Base-by-base conservation (phyloP, 192 early-diverging fungal genomes). In the Coemansia sp. region DNA sequence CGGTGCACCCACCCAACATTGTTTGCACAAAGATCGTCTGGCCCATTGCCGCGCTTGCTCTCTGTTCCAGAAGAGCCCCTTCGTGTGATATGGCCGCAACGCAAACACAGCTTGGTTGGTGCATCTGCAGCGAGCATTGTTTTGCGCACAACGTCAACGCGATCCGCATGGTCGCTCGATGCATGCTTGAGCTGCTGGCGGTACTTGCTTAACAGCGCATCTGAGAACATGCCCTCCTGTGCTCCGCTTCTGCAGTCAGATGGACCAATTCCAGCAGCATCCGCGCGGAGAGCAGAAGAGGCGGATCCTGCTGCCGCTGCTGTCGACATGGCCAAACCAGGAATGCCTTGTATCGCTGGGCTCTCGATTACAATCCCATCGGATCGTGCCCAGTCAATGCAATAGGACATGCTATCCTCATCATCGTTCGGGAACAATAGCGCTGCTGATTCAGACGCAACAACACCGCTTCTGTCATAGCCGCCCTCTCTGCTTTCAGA, bases 331-430 rank as follows among this genome's bases (percentile, higher is more conserved):
- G 63, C 67, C 37, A 55, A 36, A 54, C 55, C 40, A 12, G 65
- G 61, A 21, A 67, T 59, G 13, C 74, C 68, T 7, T 68, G 54
- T 1, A 47, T 10, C 4, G 41, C 19, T 9, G 76, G 40, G 39
- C 70, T 48, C 49, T 76, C 68, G 21, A 82, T 68, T 2, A 82
- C 74, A 21, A 82, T 56, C n/a, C 74, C 80, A 16, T 76, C 74
- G 1, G 80, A 69, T 12, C 80, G 80, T 6, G 80, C 69, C 80
- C 80, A 82, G 65, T 82, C 80, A 32, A 82, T 82, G 62, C 80
- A 82, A 63, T 82, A 82, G 6, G 80, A 65, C 74, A 82, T 71
- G 12, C 51, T 42, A 41, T 72, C 70, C 41, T 54, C 58, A 13
- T 65, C 56, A 32, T 42, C 40, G 26, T 18, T 59, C 39, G 57